These are phyloP conservation scores for Syzygium aromaticum DNA, from an alignment of 345 rosid genomes.

Conservation along the genomic window DNA sequence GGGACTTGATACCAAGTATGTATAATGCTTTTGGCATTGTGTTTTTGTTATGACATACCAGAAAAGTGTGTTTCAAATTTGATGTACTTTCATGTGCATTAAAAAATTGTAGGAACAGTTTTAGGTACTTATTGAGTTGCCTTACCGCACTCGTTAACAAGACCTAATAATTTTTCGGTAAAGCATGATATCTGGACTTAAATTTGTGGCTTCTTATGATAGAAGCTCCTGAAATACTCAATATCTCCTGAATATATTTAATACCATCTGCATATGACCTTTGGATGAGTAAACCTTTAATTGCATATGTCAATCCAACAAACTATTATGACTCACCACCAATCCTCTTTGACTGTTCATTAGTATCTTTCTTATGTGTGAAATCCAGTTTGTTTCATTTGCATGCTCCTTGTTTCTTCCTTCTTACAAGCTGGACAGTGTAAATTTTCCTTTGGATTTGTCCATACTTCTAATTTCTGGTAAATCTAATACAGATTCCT, in stretches of 20 bases:
- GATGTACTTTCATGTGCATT: not conserved
- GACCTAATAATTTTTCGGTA: not conserved
- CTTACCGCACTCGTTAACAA: not conserved
- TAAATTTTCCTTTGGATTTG: not conserved
- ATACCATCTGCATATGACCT: not conserved
- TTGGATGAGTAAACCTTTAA: not conserved
- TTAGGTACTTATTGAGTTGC: not conserved
- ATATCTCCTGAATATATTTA: not conserved
- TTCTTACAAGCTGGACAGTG: not conserved
- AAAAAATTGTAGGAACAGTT: not conserved
- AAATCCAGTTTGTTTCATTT: not conserved
- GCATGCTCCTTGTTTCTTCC: not conserved
- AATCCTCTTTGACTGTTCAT: not conserved
- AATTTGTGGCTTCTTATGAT: not conserved
- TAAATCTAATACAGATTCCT: conserved; percentile 3
- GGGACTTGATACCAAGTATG: not conserved
- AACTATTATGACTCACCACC: not conserved
- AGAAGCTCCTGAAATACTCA: not conserved
- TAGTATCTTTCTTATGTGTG: not conserved
- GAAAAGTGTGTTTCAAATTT: not conserved
- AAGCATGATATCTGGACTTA: not conserved
- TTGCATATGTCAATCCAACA: not conserved
- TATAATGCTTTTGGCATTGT: not conserved
- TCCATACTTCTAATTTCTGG: not conserved
- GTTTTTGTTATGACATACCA: not conserved